Base-by-base conservation (phyloP, 345 rosid genomes). In the Geranium rotundifolium region DNA sequence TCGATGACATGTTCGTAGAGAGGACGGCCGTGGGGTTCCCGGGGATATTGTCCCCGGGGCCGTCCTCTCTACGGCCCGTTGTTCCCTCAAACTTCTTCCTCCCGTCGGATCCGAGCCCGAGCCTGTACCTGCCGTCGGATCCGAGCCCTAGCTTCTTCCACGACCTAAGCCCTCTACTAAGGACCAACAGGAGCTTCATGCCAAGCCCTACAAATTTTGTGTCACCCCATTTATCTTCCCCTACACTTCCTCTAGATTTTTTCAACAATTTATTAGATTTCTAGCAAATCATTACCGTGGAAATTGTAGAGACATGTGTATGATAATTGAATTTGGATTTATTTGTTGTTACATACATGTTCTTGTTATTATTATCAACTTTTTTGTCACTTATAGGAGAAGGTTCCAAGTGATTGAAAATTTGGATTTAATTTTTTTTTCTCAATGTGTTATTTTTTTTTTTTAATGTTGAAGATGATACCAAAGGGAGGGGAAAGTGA, bases 11-110 rank as follows among this genome's bases (percentile, higher is more conserved):
- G 68, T 67, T 63, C 55, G 72, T 74, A 29, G 84, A 81, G 66
- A 72, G 81, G 60, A 66, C 78, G 61, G 60, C 27, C 3, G 75
- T 65, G 64, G 71, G 59, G 57, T 65, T 72, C 54, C 90, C 77
- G 0, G 97, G 95, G 63, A 88, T 88, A 34, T 71, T 90, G 66
- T 90, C 95, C 0, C 93, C 95, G 0, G 91, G 81, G 0, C 95
- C 97, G 4, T 73, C 81, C 41, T 80, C 88, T 14, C 75, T 89
- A 49, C 90, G 81, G 4, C 75, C 71, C 56, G 79, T 91, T 62
- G 77, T 91, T 16, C 81, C 87, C 0, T 80, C 60, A 72, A 84
- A 85, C 66, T 91, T 91, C 65, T 82, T 91, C 57, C 77, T 91
- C 23, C 59, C 70, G 55, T 72, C 78, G 7, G 86, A 85, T 72